These are phyloP conservation scores for Neopestalotiopsis sp. DNA, from an alignment of 2,329 filamentous ascomycete genomes.

Conservation along the genomic window DNA sequence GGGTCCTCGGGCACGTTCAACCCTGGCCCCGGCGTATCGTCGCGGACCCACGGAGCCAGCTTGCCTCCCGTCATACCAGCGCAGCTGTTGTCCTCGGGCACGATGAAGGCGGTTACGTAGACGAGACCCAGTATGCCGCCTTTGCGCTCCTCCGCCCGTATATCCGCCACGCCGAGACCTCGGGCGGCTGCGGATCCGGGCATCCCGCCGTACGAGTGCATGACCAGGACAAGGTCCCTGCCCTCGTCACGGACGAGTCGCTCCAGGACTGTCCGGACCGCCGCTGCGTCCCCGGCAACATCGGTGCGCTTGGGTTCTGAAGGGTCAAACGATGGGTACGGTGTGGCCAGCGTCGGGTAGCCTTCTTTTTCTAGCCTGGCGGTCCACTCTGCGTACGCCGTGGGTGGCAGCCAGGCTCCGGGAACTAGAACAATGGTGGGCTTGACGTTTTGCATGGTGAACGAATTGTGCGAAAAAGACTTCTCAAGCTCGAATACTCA, in stretches of 20 bases:
- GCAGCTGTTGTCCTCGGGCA: not conserved
- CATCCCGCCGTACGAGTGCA: slow-evolving; percentile 29
- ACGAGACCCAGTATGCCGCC: slow-evolving; percentile 3
- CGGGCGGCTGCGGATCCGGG: slow-evolving; percentile 17
- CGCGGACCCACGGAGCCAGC: slow-evolving; percentile 1
- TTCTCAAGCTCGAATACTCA: not conserved
- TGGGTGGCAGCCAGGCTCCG: not conserved
- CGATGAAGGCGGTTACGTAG: not conserved
- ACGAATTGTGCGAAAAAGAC: not conserved
- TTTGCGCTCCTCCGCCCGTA: not conserved
- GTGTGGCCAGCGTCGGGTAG: not conserved
- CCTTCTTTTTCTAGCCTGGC: not conserved
- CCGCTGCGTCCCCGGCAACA: slow-evolving; percentile 16
- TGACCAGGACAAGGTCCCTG: slow-evolving; percentile 23
- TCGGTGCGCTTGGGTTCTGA: not conserved
- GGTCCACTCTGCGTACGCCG: not conserved
- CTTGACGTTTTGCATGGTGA: not conserved
- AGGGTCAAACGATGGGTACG: not conserved
- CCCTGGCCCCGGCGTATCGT: not conserved
- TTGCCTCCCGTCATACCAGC: not conserved
- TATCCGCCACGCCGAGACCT: not conserved
- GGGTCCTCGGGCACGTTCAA: not conserved
- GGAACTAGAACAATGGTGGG: not conserved
- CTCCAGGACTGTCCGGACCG: slow-evolving; percentile 19
- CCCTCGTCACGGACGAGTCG: slow-evolving; percentile 22